phyloP scores from a whole-genome alignment of 2,329 filamentous ascomycete genomes.

The Penicillium sp. region DNA sequence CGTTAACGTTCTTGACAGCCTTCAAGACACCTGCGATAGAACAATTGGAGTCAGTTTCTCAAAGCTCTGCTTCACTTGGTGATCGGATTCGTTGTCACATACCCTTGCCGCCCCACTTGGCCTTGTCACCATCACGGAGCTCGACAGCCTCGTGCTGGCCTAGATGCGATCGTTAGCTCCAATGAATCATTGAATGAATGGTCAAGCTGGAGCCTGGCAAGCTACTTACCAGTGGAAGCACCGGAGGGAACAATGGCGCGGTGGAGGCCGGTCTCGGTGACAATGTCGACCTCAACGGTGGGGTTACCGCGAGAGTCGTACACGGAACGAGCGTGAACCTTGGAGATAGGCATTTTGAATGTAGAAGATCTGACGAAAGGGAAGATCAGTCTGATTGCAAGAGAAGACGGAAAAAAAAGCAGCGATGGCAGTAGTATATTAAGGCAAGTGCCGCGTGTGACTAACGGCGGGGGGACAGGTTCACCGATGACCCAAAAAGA shows the following conservation, averaged over 20 bases:
- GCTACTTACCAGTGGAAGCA: conserved; percentile 80
- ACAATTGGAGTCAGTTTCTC: conserved; percentile 2
- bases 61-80: background rate
- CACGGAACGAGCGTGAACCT: conserved; percentile 90
- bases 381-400: conserved; percentile 29
- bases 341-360: conserved; percentile 83
- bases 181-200: background rate
- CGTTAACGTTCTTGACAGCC: conserved; percentile 85
- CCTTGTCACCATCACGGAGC: conserved; percentile 86
- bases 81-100: conserved; percentile 21
- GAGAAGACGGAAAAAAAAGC: conserved; percentile 17
- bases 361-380: conserved; percentile 24
- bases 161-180: conserved; percentile 42
- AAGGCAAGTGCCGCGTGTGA: conserved; percentile 26
- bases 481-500: conserved; percentile 47
- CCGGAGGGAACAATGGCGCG: conserved; percentile 96
- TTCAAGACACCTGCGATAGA: conserved; percentile 63
- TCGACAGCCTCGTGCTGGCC: conserved; percentile 89
- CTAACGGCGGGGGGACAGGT: conserved; percentile 36
- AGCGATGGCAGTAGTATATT: conserved; percentile 18
- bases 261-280: conserved; percentile 95
- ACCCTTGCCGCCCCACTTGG: conserved; percentile 84
- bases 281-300: conserved; percentile 96
- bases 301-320: conserved; percentile 99
- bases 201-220: no score